Percentiles rank a stretch among this genome's conserved stretches.
Evolutionary conservation across 179 eudicot genomes (phyloP).

Genomic region (Beta lomatogona): DNA sequence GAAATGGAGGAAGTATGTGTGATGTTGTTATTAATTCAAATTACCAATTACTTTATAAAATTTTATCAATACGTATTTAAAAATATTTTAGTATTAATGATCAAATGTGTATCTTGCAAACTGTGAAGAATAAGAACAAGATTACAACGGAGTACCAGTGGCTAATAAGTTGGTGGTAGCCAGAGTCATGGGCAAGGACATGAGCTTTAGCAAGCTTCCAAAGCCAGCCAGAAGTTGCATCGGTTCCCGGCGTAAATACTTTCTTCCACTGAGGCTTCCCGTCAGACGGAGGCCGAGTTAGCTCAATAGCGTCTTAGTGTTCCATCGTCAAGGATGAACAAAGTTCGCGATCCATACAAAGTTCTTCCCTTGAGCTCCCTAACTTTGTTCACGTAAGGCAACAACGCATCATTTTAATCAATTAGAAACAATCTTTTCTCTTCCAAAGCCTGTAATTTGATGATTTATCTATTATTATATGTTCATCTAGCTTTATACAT

Average conservation of each 20-base stretch:
- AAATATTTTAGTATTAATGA: too few relatives aligned
- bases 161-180: conserved; percentile 61
- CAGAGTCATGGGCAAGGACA: conserved; percentile 65
- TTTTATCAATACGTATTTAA: too few relatives aligned
- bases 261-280: conserved; percentile 55
- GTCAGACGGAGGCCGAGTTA: conserved; percentile 44
- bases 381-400: conserved; percentile 61
- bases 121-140: too few relatives aligned
- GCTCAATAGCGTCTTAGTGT: conserved; percentile 61
- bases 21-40: too few relatives aligned
- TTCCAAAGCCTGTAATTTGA: conserved; percentile 42
- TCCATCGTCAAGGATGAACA: conserved; percentile 41
- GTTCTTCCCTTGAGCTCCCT: conserved; percentile 49
- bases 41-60: too few relatives aligned
- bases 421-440: conserved; percentile 55
- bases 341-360: conserved; percentile 62
- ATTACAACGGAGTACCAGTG: conserved; percentile 48
- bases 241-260: conserved; percentile 40
- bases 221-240: conserved; percentile 58
- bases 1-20: too few relatives aligned
- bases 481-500: too few relatives aligned
- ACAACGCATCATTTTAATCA: conserved; percentile 64
- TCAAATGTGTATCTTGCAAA: too few relatives aligned
- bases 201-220: conserved; percentile 81
- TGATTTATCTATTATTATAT: too few relatives aligned